phyloP scores from a whole-genome alignment of 2,329 filamentous ascomycete genomes.

The Bertia moriformis region DNA sequence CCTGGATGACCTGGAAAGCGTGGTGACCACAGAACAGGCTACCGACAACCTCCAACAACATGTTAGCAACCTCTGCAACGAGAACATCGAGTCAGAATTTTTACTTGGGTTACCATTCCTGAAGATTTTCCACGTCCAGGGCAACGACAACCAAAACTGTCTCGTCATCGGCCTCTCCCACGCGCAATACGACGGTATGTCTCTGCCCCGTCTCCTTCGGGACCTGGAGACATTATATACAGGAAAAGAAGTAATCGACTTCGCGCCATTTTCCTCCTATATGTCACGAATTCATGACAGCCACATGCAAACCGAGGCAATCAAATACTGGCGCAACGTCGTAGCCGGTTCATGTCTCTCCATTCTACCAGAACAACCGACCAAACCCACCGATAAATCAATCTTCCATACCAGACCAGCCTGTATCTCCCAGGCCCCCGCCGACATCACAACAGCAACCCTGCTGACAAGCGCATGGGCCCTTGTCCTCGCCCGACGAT shows the following conservation, averaged over 20 bases:
- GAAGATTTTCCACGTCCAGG: constrained; percentile 10
- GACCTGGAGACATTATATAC: constrained; percentile 23
- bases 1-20: constrained; percentile 12
- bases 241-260: constrained; percentile 9
- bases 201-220: constrained; percentile 23
- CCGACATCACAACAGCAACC: constrained; percentile 23
- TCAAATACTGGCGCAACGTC: constrained; percentile 26
- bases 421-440: constrained; percentile 10
- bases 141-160: constrained; percentile 10
- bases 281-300: constrained; percentile 14
- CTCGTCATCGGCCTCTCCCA: constrained; percentile 28
- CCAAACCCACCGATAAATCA: constrained; percentile 8
- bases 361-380: constrained; percentile 4
- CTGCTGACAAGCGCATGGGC: constrained; percentile 27
- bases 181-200: constrained; percentile 33
- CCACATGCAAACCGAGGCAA: constrained; percentile 13
- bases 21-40: constrained; percentile 4
- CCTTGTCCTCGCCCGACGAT: constrained; percentile 19
- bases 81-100: constrained; percentile 18
- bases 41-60: not conserved
- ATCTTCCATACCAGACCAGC: constrained; percentile 15
- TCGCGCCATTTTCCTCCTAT: constrained; percentile 22
- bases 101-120: constrained; percentile 20
- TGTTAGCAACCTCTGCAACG: constrained; percentile 8
- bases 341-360: constrained; percentile 14